phyloP scores from a whole-genome alignment of 345 rosid species.

The Adansonia digitata region DNA sequence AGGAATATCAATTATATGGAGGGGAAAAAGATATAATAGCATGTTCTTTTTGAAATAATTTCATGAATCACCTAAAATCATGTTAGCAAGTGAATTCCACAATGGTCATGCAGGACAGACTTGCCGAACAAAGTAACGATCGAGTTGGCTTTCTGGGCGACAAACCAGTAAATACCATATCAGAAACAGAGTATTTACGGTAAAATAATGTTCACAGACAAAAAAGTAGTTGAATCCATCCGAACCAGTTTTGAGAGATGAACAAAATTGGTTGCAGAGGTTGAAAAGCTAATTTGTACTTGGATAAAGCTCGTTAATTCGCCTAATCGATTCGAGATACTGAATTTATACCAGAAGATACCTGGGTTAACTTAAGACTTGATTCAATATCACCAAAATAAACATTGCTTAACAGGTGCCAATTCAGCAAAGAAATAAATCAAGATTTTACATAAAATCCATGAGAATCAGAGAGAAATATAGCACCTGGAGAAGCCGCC shows the following conservation, averaged over 20 bases:
- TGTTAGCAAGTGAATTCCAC: not conserved
- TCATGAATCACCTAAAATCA: not conserved
- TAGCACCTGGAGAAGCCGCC: constrained; percentile 88
- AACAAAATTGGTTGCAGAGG: not conserved
- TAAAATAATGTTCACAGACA: not conserved
- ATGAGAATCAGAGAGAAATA: not conserved
- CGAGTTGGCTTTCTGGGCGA: not conserved
- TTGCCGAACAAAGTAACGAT: not conserved
- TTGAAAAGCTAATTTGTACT: not conserved
- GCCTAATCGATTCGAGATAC: not conserved
- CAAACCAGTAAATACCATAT: not conserved
- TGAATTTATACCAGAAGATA: not conserved
- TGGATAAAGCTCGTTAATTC: not conserved
- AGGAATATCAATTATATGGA: too few species aligned
- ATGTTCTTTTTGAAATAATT: too few species aligned
- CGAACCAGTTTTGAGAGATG: not conserved
- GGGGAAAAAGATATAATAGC: too few species aligned
- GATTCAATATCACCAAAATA: not conserved
- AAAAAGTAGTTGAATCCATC: not conserved
- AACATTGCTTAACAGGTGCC: too few species aligned
- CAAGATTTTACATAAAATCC: not conserved
- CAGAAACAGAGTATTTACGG: not conserved
- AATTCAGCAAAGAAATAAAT: too few species aligned
- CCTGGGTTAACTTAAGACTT: not conserved
- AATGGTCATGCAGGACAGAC: not conserved